These are phyloP conservation scores for Babesia gibsoni DNA, from an alignment of 169 alveolate species.

Conservation along the genomic window DNA sequence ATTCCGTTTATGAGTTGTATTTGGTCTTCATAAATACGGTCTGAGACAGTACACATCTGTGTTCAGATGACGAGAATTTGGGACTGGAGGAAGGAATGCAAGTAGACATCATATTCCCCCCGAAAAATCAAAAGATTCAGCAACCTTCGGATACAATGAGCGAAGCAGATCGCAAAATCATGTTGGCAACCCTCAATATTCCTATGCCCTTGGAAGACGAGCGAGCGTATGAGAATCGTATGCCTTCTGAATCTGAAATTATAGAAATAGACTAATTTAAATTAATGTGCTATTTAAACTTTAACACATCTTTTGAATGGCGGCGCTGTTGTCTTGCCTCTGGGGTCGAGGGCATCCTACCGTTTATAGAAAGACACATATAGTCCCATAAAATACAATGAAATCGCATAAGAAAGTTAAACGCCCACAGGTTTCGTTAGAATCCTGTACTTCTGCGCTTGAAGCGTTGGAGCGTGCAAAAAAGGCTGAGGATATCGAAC, in stretches of 20 bases:
- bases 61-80: conserved; percentile 11
- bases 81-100: conserved; percentile 58
- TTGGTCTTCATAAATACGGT: too few species aligned
- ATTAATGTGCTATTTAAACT: too few species aligned
- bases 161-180: too few species aligned
- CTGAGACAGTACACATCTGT: neutral
- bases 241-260: neutral
- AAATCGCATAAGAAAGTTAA: neutral
- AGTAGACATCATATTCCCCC: conserved; percentile 48
- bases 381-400: neutral
- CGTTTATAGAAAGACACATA: neutral
- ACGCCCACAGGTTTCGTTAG: neutral
- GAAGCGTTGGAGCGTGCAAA: neutral
- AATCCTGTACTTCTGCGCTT: neutral
- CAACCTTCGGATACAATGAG: too few species aligned
- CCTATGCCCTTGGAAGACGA: too few species aligned
- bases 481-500: neutral
- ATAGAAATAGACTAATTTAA: conserved; percentile 16
- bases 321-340: too few species aligned
- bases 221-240: neutral
- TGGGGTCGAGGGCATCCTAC: too few species aligned
- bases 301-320: too few species aligned
- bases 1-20: too few species aligned
- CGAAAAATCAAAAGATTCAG: too few species aligned
- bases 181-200: too few species aligned